phyloP scores from a whole-genome alignment of 768 basidiomycete genomes.

The Tulasnella calospora region DNA sequence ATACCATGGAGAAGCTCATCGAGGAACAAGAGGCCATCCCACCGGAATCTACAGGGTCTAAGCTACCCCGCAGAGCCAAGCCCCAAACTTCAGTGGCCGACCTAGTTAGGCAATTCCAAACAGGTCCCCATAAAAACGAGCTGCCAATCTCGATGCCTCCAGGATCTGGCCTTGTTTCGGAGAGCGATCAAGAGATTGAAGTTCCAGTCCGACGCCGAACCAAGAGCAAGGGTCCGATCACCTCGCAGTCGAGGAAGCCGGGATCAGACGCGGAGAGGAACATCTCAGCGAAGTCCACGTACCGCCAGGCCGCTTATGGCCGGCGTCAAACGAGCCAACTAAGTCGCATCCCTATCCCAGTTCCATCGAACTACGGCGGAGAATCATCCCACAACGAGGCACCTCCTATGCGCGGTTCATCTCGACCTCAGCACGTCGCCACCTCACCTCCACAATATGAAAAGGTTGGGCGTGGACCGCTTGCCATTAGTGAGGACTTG shows the following conservation, averaged over 20 bases:
- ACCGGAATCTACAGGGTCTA: conserved; percentile 29
- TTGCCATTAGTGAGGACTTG: not conserved
- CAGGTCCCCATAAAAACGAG: conserved; percentile 33
- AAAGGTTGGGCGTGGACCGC: not conserved
- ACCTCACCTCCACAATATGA: not conserved
- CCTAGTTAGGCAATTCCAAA: conserved; percentile 50
- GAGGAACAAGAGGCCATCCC: conserved; percentile 26
- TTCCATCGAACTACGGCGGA: not conserved
- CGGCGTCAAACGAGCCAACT: not conserved
- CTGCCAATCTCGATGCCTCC: conserved; percentile 2
- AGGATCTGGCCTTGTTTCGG: conserved; percentile 49
- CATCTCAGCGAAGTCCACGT: conserved; percentile 88
- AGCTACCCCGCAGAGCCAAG: conserved; percentile 35
- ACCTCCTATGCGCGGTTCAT: not conserved
- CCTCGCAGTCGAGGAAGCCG: conserved; percentile 28
- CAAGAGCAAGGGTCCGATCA: conserved; percentile 28
- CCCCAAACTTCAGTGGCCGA: conserved; percentile 60
- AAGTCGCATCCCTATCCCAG: conserved; percentile 17
- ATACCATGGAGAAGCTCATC: conserved; percentile 12
- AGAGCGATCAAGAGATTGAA: conserved; percentile 66
- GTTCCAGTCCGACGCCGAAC: conserved; percentile 32
- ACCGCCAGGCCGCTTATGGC: conserved; percentile 33
- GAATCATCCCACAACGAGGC: not conserved
- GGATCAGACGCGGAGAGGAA: conserved; percentile 84
- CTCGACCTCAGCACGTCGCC: not conserved